Conservation (phyloP, 2,329 filamentous ascomycete species). For the Fusarium brevicatenulatum region DNA sequence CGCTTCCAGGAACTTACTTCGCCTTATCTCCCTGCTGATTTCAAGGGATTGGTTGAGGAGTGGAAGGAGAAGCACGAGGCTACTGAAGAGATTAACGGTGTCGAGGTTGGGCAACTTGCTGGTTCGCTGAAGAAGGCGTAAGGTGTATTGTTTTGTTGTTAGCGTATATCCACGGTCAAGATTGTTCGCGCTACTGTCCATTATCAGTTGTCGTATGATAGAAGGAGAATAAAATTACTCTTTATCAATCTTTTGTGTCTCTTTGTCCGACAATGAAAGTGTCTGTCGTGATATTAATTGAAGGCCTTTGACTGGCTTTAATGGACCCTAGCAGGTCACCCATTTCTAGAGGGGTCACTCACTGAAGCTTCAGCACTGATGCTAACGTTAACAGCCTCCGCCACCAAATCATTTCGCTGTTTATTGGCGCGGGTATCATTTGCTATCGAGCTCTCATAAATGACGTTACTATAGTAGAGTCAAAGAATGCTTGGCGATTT, state of each 20-base stretch:
- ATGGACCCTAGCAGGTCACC: too few relatives aligned
- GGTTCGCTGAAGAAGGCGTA: conserved; percentile 2
- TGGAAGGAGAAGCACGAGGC: conserved; percentile 30
- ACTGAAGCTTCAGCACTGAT: background rate
- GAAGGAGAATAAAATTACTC: background rate
- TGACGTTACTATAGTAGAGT: background rate
- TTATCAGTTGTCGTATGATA: too few relatives aligned
- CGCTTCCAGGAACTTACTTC: conserved; percentile 25
- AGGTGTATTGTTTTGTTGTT: background rate
- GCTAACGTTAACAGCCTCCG: background rate
- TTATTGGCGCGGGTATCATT: background rate
- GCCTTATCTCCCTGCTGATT: conserved; percentile 40
- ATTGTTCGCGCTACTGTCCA: background rate
- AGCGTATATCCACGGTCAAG: background rate
- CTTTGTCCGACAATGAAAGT: too few relatives aligned
- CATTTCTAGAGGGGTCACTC: fast-evolving
- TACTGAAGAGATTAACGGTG: background rate
- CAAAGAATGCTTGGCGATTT: background rate
- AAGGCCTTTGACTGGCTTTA: background rate
- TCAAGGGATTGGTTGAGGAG: conserved; percentile 42
- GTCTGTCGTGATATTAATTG: too few relatives aligned
- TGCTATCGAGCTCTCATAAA: background rate
- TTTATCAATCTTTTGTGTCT: fast-evolving
- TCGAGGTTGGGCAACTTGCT: background rate
- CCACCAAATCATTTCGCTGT: too few relatives aligned